Conservation (phyloP, 106 monocot species). For the Ottelia alismoides region DNA sequence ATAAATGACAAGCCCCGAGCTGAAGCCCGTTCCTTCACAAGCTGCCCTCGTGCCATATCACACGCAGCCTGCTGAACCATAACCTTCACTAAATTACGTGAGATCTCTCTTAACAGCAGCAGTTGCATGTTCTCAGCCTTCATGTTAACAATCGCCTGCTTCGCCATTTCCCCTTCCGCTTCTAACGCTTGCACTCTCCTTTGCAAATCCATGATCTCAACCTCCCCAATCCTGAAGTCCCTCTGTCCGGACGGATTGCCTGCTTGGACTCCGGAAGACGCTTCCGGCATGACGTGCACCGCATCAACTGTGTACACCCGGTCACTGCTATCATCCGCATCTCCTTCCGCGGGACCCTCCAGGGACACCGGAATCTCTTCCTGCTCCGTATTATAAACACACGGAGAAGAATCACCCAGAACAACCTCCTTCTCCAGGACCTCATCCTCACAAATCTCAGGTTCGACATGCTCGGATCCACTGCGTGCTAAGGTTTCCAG, state of each 20-base stretch:
- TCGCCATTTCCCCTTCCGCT: constrained; percentile 49
- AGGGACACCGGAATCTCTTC: no score
- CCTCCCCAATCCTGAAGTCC: no score
- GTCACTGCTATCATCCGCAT: constrained; percentile 7
- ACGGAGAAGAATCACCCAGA: no score
- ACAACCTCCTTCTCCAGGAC: no score
- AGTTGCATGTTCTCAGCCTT: constrained; percentile 41
- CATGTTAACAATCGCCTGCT: constrained; percentile 41
- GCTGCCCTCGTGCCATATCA: background rate
- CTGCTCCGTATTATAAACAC: constrained; percentile 9
- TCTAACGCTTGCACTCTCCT: constrained; percentile 43
- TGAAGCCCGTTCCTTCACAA: constrained; percentile 24
- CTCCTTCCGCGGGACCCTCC: background rate
- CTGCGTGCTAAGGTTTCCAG: no score
- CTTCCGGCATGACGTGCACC: constrained; percentile 38
- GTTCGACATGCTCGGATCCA: no score
- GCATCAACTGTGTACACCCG: constrained; percentile 11
- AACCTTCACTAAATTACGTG: constrained; percentile 38
- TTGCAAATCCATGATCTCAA: constrained; percentile 28
- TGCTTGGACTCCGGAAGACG: no score
- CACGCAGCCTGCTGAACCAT: constrained; percentile 5
- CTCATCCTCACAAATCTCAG: no score
- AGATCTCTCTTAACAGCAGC: constrained; percentile 39
- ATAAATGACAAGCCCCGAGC: constrained; percentile 23
- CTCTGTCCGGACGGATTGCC: background rate